A percentile compares a stretch with the other conserved stretches of the same genome.
Evolutionary conservation across 495 filamentous ascomycete genomes (phyloP).

Genomic region (Pseudoneurospora amorphoporcata): DNA sequence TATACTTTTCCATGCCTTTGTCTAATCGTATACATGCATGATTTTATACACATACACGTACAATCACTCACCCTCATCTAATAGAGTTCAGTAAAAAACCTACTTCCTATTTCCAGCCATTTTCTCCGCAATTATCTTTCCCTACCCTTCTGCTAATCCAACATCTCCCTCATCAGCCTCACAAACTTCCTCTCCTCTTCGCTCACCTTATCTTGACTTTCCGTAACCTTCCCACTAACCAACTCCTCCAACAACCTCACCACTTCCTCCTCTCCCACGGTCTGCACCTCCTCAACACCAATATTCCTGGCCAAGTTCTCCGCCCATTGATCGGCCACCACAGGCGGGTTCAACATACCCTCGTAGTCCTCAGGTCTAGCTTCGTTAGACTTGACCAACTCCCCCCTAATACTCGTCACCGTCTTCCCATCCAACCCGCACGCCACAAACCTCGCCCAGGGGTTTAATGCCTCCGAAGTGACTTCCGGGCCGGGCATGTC

Average conservation of each 20-base stretch:
- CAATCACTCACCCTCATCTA: background rate
- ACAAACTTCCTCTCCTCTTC: constrained; percentile 13
- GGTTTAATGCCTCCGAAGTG: constrained; percentile 16
- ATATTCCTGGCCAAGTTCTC: constrained; percentile 16
- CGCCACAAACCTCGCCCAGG: constrained; percentile 59
- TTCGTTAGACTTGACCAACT: constrained; percentile 7
- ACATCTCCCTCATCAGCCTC: background rate
- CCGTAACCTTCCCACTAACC: background rate
- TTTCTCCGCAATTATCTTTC: background rate
- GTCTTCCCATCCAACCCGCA: constrained; percentile 75
- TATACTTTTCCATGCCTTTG: background rate
- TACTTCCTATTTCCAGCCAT: background rate
- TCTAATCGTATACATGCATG: background rate
- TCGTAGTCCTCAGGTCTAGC: background rate
- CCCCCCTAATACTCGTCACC: constrained; percentile 53
- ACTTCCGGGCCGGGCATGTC: constrained; percentile 31
- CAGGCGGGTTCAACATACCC: background rate
- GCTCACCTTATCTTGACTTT: background rate
- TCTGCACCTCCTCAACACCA: constrained; percentile 15
- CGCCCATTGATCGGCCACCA: constrained; percentile 13
- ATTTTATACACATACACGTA: background rate
- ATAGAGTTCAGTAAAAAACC: background rate
- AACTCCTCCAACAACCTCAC: constrained; percentile 11
- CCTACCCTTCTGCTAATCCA: background rate
- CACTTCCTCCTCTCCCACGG: constrained; percentile 7